Conservation (phyloP, 192 early-diverging fungal species). For the Gorgonomyces haynaldii region DNA sequence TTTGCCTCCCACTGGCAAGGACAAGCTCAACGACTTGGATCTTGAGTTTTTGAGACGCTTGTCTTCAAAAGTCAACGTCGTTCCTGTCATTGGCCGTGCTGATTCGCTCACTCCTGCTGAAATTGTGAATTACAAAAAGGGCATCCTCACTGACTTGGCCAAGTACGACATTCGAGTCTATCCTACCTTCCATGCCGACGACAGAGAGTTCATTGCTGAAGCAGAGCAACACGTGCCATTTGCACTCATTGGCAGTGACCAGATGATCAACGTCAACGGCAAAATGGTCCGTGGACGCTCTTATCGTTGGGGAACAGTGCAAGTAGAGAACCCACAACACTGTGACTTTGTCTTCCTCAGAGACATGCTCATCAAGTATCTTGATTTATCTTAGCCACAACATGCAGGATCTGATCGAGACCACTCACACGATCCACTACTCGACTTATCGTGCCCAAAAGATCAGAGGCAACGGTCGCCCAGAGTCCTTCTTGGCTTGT, state of each 20-base stretch:
- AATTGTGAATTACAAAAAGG: slow-evolving; percentile 76
- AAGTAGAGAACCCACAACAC: slow-evolving; percentile 95
- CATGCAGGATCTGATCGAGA: slow-evolving; percentile 93
- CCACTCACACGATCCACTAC: slow-evolving; percentile 91
- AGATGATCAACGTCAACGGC: slow-evolving; percentile 67
- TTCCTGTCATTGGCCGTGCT: slow-evolving; percentile 90
- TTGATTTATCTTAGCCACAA: slow-evolving; percentile 56
- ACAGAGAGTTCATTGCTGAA: slow-evolving; percentile 51
- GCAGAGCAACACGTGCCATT: slow-evolving; percentile 77
- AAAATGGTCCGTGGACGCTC: slow-evolving; percentile 80
- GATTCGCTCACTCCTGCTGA: slow-evolving; percentile 87
- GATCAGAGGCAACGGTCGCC: slow-evolving; percentile 63
- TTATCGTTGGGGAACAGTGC: slow-evolving; percentile 95
- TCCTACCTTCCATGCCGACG: slow-evolving; percentile 62
- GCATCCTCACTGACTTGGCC: slow-evolving; percentile 55
- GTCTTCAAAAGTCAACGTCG: slow-evolving; percentile 86
- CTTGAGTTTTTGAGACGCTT: slow-evolving; percentile 86
- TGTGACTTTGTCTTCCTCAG: slow-evolving; percentile 93
- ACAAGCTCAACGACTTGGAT: slow-evolving; percentile 52
- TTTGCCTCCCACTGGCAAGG: slow-evolving; percentile 88
- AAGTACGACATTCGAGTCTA: slow-evolving; percentile 54
- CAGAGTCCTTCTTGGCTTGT: slow-evolving; percentile 65
- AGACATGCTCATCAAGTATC: slow-evolving; percentile 63
- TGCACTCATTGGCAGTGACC: slow-evolving; percentile 88
- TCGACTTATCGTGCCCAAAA: slow-evolving; percentile 91